Evolutionary conservation across 305 asterid species (phyloP), one percentile per base, ranked within the genome.

Genomic region (Fraxinus angustifolia): DNA sequence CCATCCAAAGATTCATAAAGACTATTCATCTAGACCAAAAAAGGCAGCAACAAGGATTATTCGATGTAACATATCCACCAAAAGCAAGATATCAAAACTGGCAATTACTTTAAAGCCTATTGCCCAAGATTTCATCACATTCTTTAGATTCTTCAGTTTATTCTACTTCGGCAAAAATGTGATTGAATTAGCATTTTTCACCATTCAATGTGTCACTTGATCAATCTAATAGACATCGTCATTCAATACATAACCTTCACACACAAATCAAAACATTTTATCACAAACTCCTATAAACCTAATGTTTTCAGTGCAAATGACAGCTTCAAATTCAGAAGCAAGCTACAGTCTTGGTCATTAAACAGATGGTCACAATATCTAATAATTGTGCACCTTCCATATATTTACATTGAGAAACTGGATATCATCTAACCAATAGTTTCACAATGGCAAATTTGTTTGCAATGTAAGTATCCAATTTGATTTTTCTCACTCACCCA

Each of bases 1-100:
- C 89, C 91, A 45, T 93, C 97, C 83, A 95, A 88, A 45, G 97
- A 87, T 83, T 90, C 89, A 79, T 88, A 86, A 50, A 88, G 80
- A 73, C 81, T 81, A 83, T 86, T 90, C 82, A 91, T 79, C 99
- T 95, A 83, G 79, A 80, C 21, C 12, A 77, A 62, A 56, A 70
- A 12, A 76, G 79, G 50, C 7, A 26, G 21, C 58, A 30, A 1
- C 36, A 67, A 34, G 6, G 14, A 50, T 50, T 50, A 8, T 12
- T 21, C 16, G 2, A 17, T 3, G 8, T 33, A 79, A 11, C 0
- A 0, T 50, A 50, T 50, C 60, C 60, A 50, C 21, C 6, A 68
- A 28, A 30, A 38, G 0, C 12, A 58, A 58, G 12, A 58, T 58
- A 58, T 58, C 68, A 58, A 4, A 58, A 50, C 60, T 4, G 60